Conservation (phyloP, 805 yeast species). For the Candida patagonica region DNA sequence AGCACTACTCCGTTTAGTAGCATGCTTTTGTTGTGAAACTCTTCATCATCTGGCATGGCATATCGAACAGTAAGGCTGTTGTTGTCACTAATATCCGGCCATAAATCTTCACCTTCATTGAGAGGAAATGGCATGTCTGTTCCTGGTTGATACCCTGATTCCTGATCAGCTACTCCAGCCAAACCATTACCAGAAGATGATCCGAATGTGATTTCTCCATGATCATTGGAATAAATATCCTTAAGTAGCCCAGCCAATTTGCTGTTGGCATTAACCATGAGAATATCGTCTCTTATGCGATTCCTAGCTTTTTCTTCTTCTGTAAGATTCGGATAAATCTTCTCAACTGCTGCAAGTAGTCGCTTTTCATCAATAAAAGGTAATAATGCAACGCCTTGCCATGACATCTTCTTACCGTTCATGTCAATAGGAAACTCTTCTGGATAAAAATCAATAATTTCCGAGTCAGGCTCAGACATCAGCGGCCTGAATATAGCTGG, state of each 20-base stretch:
- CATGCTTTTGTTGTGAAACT: constrained; percentile 68
- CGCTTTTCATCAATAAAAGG: constrained; percentile 87
- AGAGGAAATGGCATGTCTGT: constrained; percentile 38
- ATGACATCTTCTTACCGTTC: constrained; percentile 90
- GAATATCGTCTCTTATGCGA: constrained; percentile 56
- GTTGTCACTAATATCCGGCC: constrained; percentile 37
- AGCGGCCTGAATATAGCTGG: constrained; percentile 74
- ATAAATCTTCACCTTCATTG: constrained; percentile 28
- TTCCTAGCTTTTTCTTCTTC: constrained; percentile 65
- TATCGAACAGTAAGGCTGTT: constrained; percentile 41
- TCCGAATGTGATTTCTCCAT: constrained; percentile 14
- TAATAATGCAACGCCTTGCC: constrained; percentile 88
- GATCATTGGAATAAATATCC: constrained; percentile 33
- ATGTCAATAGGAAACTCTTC: constrained; percentile 81
- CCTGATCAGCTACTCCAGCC: constrained; percentile 24
- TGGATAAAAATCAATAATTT: constrained; percentile 86
- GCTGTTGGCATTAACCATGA: constrained; percentile 59
- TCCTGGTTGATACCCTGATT: constrained; percentile 32
- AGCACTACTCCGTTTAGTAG: constrained; percentile 69
- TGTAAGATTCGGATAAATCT: constrained; percentile 52
- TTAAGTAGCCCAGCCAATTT: constrained; percentile 36
- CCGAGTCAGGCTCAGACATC: constrained; percentile 73
- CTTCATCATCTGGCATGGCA: constrained; percentile 47
- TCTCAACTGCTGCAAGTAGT: constrained; percentile 55
- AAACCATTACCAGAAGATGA: constrained; percentile 25